These are phyloP conservation scores for Sporothrix variecibatus DNA, from an alignment of 2,329 filamentous ascomycete genomes.

Conservation along the genomic window DNA sequence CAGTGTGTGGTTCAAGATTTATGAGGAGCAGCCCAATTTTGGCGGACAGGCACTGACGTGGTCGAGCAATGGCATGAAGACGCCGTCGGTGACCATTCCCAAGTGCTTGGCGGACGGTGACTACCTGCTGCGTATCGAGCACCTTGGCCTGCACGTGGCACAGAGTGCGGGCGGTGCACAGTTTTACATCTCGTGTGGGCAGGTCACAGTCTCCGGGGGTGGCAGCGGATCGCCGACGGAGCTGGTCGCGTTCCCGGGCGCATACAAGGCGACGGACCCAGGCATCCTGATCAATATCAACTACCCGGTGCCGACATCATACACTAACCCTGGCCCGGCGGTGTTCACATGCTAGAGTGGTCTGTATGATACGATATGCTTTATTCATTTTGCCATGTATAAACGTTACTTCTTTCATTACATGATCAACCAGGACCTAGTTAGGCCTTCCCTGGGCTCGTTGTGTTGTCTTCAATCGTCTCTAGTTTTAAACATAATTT, in stretches of 20 bases:
- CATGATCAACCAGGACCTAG: no score
- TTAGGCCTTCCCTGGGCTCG: not conserved
- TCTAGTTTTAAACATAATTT: no score
- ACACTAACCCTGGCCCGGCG: slow-evolving; percentile 32
- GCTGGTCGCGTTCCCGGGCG: slow-evolving; percentile 33
- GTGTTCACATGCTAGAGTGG: slow-evolving; percentile 25
- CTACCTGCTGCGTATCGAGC: slow-evolving; percentile 39
- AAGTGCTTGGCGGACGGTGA: slow-evolving; percentile 37
- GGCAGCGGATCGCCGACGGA: slow-evolving; percentile 30
- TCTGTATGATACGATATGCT: not conserved
- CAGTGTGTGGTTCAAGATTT: slow-evolving; percentile 44
- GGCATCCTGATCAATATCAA: slow-evolving; percentile 35
- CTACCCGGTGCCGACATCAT: slow-evolving; percentile 33
- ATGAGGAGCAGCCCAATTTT: slow-evolving; percentile 37
- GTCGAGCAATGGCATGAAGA: slow-evolving; percentile 30
- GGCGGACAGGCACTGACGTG: slow-evolving; percentile 30
- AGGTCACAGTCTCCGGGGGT: slow-evolving; percentile 35
- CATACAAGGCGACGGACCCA: slow-evolving; percentile 33
- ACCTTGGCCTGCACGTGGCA: slow-evolving; percentile 37
- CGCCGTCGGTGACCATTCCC: slow-evolving; percentile 35
- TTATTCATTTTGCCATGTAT: not conserved
- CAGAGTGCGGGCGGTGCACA: slow-evolving; percentile 35
- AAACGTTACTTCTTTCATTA: not conserved
- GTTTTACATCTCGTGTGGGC: slow-evolving; percentile 37
- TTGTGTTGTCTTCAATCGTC: not conserved